Evolutionary conservation across 805 yeast species (phyloP).

Genomic region (Candida arabinofermentans): DNA sequence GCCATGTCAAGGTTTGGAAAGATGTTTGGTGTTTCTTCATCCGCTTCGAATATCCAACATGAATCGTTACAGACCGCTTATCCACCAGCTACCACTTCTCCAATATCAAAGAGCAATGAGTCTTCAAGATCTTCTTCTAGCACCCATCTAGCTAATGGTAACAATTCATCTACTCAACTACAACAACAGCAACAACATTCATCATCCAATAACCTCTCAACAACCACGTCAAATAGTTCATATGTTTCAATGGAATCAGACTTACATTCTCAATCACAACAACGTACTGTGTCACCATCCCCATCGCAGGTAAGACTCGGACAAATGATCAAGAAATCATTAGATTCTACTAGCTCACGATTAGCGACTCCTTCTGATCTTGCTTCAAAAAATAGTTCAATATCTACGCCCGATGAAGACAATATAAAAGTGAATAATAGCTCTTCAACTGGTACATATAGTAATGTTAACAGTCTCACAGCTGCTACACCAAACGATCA

Average conservation of each 20-base stretch:
- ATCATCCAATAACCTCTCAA: background rate
- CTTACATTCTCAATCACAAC: background rate
- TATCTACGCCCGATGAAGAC: background rate
- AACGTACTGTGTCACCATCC: background rate
- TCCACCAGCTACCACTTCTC: background rate
- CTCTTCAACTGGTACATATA: too few relatives aligned
- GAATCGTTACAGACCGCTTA: too few relatives aligned
- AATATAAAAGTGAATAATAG: background rate
- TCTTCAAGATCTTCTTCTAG: background rate
- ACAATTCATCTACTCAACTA: background rate
- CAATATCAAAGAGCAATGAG: background rate
- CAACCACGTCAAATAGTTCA: background rate
- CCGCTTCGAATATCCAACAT: too few relatives aligned
- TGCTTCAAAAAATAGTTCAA: background rate
- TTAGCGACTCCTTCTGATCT: background rate
- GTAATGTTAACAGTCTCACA: too few relatives aligned
- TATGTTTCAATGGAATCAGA: background rate
- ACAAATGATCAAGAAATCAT: background rate
- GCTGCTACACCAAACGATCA: background rate
- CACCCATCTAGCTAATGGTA: background rate
- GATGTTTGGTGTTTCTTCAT: conserved; percentile 19
- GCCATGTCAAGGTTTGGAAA: conserved; percentile 22
- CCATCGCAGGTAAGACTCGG: background rate
- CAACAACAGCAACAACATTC: background rate
- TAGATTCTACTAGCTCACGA: background rate